Evolutionary conservation across 1,284 basidiomycete genomes (phyloP), one percentile per base, ranked within the genome.

Genomic region (Porodaedalea pini): DNA sequence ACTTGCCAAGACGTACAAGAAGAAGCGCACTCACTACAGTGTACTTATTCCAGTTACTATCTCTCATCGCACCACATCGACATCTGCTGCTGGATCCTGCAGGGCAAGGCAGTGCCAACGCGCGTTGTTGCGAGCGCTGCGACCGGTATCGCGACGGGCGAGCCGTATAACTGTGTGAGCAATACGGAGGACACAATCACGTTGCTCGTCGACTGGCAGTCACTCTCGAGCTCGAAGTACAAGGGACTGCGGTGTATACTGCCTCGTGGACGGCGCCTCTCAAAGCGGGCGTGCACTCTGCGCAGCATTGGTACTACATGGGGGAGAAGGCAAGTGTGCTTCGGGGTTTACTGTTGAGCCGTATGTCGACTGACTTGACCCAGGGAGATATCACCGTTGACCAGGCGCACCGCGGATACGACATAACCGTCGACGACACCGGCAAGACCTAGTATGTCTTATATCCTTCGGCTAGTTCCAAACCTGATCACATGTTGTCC

Each of bases 301-400:
- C 90, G 55, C 94, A 97, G 70, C 84, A 91, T 67, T 96, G 92
- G 89, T 94, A 94, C 72, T 94, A 94, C 73, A 92, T 94, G 90
- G 92, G 81, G 39, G 86, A 90, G 73, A 93, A 91, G 80, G 90
- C 85, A 57, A 43, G 73, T 54, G 13, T 15, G 29, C 25, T 19
- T 59, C 40, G 40, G 21, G 51, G 17, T 51, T 44, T 34, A 53
- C 34, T 37, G 27, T 55, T 56, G 25, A 44, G 36, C 29, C 15
- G 29, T 57, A 52, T 47, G 31, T 23, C 34, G 48, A 47, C 43
- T 58, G 40, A 60, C 49, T 37, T 52, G 45, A 23, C 64, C 37
- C 68, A 90, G 85, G 94, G 94, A 31, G 94, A 96, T 66, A 90
- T 95, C 67, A 83, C 80, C 51, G 89, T 96, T 65, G 92, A 96